Percentiles rank a stretch among this genome's conserved stretches.
Conservation (phyloP, 108 stramenopile genomes). For the Craspedostauros australis region DNA sequence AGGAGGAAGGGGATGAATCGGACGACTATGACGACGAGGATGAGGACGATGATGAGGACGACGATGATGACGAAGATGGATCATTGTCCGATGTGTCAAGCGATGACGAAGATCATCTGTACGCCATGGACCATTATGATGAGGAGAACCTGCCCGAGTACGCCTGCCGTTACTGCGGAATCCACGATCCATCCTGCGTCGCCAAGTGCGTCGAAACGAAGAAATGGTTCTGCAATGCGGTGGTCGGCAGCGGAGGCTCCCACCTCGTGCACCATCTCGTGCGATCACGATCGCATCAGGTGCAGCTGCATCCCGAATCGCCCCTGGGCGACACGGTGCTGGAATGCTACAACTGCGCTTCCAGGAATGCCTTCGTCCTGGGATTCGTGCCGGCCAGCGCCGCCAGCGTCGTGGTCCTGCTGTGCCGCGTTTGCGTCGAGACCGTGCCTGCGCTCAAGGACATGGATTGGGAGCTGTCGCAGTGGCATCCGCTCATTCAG, state of each 20-base stretch:
- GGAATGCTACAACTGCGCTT: slow-evolving; percentile 98
- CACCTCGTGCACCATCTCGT: slow-evolving; percentile 97
- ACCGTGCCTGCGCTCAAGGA: slow-evolving; percentile 90
- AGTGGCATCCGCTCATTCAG: slow-evolving; percentile 95
- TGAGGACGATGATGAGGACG: slow-evolving; percentile 42
- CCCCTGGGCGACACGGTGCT: slow-evolving; percentile 93
- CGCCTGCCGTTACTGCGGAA: slow-evolving; percentile 94
- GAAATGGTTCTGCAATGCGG: slow-evolving; percentile 99
- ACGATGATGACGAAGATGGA: slow-evolving; percentile 28
- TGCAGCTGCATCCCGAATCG: slow-evolving; percentile 82
- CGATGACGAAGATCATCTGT: slow-evolving; percentile 49
- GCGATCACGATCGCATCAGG: slow-evolving; percentile 61
- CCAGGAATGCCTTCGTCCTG: slow-evolving; percentile 93
- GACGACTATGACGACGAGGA: slow-evolving; percentile 33
- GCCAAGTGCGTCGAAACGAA: slow-evolving; percentile 89
- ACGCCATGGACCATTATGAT: slow-evolving; percentile 68
- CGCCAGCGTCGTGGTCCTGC: slow-evolving; percentile 83
- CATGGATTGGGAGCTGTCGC: slow-evolving; percentile 96
- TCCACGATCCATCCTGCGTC: slow-evolving; percentile 92
- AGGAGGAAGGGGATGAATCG: slow-evolving; percentile 27
- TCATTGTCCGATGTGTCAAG: slow-evolving; percentile 26
- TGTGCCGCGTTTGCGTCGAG: slow-evolving; percentile 95
- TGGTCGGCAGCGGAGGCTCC: slow-evolving; percentile 70
- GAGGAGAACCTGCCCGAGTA: slow-evolving; percentile 77
- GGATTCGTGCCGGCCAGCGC: slow-evolving; percentile 95